These are phyloP conservation scores for Trichoderma citrinoviride DNA, from an alignment of 2,329 filamentous ascomycete species.

Conservation along the genomic window DNA sequence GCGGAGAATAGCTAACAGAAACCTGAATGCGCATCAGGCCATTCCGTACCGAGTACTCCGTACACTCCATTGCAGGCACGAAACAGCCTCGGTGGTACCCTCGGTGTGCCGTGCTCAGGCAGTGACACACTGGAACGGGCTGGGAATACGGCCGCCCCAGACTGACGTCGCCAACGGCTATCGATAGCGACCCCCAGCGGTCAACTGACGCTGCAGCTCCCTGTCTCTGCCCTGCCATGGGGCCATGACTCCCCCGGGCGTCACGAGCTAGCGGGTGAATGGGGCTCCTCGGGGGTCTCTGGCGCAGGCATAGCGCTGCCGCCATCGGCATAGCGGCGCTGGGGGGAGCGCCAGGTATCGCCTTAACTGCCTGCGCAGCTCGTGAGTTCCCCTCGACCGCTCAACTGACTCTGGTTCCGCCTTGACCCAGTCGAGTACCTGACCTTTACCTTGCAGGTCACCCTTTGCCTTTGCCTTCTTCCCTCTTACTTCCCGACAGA, in stretches of 20 bases:
- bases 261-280: slow-evolving; percentile 23
- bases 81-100: not conserved
- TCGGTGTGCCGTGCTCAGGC: slow-evolving; percentile 12
- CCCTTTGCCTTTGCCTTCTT: too few species aligned
- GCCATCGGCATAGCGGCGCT: slow-evolving; percentile 10
- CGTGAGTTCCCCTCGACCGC: slow-evolving; percentile 19
- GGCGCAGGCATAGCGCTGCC: slow-evolving; percentile 11
- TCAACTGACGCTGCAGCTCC: slow-evolving; percentile 21
- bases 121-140: not conserved
- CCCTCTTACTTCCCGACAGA: not conserved
- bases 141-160: not conserved
- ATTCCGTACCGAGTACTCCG: too few species aligned
- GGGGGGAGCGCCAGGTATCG: slow-evolving; percentile 1
- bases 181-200: slow-evolving; percentile 20
- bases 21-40: too few species aligned
- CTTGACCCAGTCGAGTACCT: not conserved
- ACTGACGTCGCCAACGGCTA: slow-evolving; percentile 16
- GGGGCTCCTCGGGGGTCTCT: slow-evolving; percentile 8
- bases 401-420: not conserved
- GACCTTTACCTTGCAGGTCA: too few species aligned
- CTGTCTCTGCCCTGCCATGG: slow-evolving; percentile 20
- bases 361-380: slow-evolving; percentile 17
- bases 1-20: too few species aligned
- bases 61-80: too few species aligned
- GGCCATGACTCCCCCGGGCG: slow-evolving; percentile 21